Evolutionary conservation across 805 yeast species (phyloP).

Genomic region (Barnettozyma sucrosica): DNA sequence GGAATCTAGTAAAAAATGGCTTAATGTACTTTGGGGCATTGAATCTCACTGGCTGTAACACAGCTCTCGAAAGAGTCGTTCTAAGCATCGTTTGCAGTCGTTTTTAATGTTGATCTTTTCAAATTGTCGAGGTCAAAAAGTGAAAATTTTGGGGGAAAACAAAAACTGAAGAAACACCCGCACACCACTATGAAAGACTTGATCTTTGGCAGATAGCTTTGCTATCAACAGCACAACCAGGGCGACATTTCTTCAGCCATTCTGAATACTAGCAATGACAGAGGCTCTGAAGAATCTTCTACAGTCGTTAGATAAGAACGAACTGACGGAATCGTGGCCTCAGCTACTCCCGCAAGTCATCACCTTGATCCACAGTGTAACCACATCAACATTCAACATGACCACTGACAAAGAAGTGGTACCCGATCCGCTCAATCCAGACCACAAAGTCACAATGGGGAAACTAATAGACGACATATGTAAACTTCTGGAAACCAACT

Average conservation of each 20-base stretch:
- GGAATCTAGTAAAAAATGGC: slow-evolving; percentile 1
- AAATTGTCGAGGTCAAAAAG: neutral
- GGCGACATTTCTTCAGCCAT: neutral
- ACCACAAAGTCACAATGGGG: slow-evolving; percentile 4
- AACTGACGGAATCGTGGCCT: slow-evolving; percentile 4
- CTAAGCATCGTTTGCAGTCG: neutral
- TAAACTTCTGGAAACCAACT: slow-evolving; percentile 9
- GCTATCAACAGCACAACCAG: neutral
- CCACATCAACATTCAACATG: slow-evolving; percentile 5
- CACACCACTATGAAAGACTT: neutral
- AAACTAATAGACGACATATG: slow-evolving; percentile 8
- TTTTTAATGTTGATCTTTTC: neutral
- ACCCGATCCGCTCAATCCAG: slow-evolving; percentile 11
- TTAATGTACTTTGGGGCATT: neutral
- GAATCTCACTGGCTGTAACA: neutral
- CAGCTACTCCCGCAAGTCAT: slow-evolving; percentile 10
- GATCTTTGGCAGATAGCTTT: too few relatives aligned
- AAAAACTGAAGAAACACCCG: neutral
- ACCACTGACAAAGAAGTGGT: slow-evolving; percentile 2
- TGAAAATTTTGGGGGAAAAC: slow-evolving; percentile 5
- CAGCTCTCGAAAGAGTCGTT: slow-evolving; percentile 1
- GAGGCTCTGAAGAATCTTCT: neutral
- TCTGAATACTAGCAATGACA: neutral
- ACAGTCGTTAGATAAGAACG: neutral
- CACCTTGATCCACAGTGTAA: slow-evolving; percentile 7